A percentile compares a stretch with the other conserved stretches of the same genome.
phyloP scores from a whole-genome alignment of 768 basidiomycete species.

The Russula abietina region DNA sequence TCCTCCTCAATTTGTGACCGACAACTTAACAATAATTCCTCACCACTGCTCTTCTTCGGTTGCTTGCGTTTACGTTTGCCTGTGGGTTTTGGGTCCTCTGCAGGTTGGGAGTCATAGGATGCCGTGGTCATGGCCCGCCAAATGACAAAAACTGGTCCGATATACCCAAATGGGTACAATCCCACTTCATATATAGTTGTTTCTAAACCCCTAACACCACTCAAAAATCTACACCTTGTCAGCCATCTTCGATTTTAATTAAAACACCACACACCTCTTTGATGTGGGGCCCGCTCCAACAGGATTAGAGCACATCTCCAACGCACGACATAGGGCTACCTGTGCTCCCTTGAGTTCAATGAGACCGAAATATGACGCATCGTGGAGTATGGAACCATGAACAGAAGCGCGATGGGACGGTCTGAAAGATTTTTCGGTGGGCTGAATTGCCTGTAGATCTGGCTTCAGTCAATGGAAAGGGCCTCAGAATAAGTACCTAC shows the following conservation, averaged over 20 bases:
- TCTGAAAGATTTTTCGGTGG: conserved; percentile 88
- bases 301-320: conserved; percentile 58
- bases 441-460: conserved; percentile 60
- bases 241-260: neutral
- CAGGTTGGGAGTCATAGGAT: neutral
- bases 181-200: conserved; percentile 59
- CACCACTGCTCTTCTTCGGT: conserved; percentile 8
- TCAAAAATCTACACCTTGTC: conserved; percentile 44
- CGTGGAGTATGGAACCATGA: conserved; percentile 82
- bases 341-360: conserved; percentile 70
- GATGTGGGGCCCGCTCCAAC: conserved; percentile 56
- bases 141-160: conserved; percentile 66
- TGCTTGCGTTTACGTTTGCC: conserved; percentile 32
- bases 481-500: conserved; percentile 36
- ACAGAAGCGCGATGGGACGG: conserved; percentile 85
- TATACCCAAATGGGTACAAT: conserved; percentile 60
- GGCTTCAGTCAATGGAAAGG: neutral
- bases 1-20: conserved; percentile 8
- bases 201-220: conserved; percentile 61
- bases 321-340: conserved; percentile 42
- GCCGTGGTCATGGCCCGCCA: conserved; percentile 49
- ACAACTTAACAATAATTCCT: neutral
- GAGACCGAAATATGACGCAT: conserved; percentile 77
- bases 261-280: conserved; percentile 41
- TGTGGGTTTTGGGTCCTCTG: conserved; percentile 17